Conservation (phyloP, 2,329 filamentous ascomycete species). For the Elsinoe fawcettii region DNA sequence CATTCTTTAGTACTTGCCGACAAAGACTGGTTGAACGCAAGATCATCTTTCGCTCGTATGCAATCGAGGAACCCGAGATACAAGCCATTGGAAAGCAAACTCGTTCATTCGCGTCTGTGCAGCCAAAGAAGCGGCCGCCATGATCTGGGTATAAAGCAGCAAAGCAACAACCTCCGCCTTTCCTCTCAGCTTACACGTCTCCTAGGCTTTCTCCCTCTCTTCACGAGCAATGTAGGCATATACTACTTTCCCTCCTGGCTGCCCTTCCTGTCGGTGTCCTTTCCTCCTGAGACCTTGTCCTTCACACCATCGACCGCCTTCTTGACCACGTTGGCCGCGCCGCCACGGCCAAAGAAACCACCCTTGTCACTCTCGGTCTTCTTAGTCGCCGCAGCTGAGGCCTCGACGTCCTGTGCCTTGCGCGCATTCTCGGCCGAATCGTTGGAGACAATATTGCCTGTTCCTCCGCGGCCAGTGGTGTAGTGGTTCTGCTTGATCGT, state of each 20-base stretch:
- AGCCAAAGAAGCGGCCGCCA: neutral
- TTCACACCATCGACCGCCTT: slow-evolving; percentile 35
- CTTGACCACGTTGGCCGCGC: slow-evolving; percentile 58
- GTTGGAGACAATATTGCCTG: slow-evolving; percentile 77
- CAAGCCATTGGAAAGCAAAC: neutral
- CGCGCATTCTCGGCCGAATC: slow-evolving; percentile 64
- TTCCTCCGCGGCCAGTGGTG: slow-evolving; percentile 82
- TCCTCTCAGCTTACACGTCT: neutral
- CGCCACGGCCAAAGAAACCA: slow-evolving; percentile 64
- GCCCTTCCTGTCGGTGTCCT: slow-evolving; percentile 26
- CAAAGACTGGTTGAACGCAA: too few relatives aligned
- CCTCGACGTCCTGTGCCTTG: slow-evolving; percentile 72
- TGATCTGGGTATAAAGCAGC: slow-evolving; percentile 4
- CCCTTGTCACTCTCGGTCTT: slow-evolving; percentile 46
- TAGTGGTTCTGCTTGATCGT: slow-evolving; percentile 75
- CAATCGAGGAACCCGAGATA: neutral
- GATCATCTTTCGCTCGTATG: too few relatives aligned
- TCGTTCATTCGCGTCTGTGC: neutral
- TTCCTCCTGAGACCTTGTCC: slow-evolving; percentile 24
- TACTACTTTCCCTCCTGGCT: slow-evolving; percentile 29
- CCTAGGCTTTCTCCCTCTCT: neutral
- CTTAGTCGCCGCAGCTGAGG: slow-evolving; percentile 38
- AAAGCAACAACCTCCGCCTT: neutral
- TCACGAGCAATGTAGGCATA: slow-evolving; percentile 34
- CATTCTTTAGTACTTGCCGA: too few relatives aligned